These are phyloP conservation scores for Coniella vitis DNA, from an alignment of 2,329 filamentous ascomycete genomes.

Conservation along the genomic window DNA sequence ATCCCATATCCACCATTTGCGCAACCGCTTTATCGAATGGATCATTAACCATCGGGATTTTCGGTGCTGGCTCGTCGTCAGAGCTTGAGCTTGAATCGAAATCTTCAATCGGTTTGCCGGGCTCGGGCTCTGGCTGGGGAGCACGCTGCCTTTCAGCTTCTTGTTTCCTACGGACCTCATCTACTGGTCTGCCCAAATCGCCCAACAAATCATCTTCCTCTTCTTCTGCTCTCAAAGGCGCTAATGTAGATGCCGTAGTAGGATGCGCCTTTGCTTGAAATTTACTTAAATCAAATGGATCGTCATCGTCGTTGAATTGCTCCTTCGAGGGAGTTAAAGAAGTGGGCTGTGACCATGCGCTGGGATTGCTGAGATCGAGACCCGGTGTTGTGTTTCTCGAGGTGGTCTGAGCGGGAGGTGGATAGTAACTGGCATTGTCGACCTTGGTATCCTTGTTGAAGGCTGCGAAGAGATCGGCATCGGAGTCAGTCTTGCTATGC, in stretches of 20 bases:
- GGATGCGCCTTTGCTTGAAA: constrained; percentile 39
- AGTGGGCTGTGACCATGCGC: constrained; percentile 41
- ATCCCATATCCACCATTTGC: constrained; percentile 92
- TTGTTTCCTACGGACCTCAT: constrained; percentile 48
- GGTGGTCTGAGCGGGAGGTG: constrained; percentile 41
- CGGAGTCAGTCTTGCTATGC: constrained; percentile 34
- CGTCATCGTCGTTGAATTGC: constrained; percentile 65
- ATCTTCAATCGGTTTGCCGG: constrained; percentile 50
- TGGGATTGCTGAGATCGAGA: constrained; percentile 47
- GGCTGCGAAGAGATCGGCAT: constrained; percentile 60
- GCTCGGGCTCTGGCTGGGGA: constrained; percentile 34
- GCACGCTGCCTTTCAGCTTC: constrained; percentile 11
- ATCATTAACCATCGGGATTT: constrained; percentile 40
- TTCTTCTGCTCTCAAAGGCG: constrained; percentile 23
- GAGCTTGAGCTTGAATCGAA: constrained; percentile 39
- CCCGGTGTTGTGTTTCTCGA: constrained; percentile 39
- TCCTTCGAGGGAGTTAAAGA: constrained; percentile 22
- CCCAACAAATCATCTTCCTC: constrained; percentile 62
- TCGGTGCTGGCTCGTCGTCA: constrained; percentile 28
- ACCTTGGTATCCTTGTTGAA: constrained; percentile 62
- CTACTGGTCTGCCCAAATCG: constrained; percentile 57
- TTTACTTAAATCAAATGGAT: constrained; percentile 76
- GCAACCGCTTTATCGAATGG: constrained; percentile 74
- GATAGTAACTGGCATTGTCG: constrained; percentile 59
- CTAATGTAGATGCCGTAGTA: constrained; percentile 20